Base-by-base conservation (phyloP, 352 stramenopile species). In the Globisporangium recalcitrans region DNA sequence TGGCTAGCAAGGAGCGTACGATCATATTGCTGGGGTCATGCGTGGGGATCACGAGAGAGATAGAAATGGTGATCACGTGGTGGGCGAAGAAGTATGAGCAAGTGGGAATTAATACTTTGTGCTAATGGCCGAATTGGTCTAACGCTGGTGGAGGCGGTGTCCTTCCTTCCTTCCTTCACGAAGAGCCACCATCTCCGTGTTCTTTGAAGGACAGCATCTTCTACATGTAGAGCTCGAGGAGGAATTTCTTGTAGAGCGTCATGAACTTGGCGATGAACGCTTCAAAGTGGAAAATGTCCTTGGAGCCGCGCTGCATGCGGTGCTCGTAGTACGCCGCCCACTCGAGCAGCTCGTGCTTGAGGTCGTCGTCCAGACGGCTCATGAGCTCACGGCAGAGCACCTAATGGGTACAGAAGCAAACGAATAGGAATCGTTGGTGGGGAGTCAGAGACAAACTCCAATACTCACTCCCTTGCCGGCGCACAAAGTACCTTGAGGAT, bases 201-300 rank as follows among this genome's bases (percentile, higher is more conserved):
- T n/a, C n/a, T n/a, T n/a, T n/a, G n/a, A n/a, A n/a, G n/a, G n/a
- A n/a, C n/a, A n/a, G n/a, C n/a, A n/a, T n/a, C n/a, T n/a, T 52
- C 59, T 77, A 91, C 81, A 90, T 90, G 80, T 91, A 93, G 26
- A 98, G 70, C 60, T 98, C 93, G 36, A 98, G 91, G 3, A 99
- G 73, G 80, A 98, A 99, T 67, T 96, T 96, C 77, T 99, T 99
- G 86, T 99, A 99, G 67, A 99, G 84, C 53, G 87, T 90, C 97
- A 99, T 99, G 75, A 98, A 99, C 77, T 98, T 99, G 58, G 97
- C 97, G 61, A 99, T 80, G 77, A 99, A 99, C 11, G 97, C 97
- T 75, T 99, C 97, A 52, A 99, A 88, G 82, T 99, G 97, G 82
- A 99, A 99, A 65, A 99, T 99, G 61, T 99, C 96, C 78, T 99